Conservation (phyloP, 2,329 filamentous ascomycete species). For the Aspergillus spinulosporus region DNA sequence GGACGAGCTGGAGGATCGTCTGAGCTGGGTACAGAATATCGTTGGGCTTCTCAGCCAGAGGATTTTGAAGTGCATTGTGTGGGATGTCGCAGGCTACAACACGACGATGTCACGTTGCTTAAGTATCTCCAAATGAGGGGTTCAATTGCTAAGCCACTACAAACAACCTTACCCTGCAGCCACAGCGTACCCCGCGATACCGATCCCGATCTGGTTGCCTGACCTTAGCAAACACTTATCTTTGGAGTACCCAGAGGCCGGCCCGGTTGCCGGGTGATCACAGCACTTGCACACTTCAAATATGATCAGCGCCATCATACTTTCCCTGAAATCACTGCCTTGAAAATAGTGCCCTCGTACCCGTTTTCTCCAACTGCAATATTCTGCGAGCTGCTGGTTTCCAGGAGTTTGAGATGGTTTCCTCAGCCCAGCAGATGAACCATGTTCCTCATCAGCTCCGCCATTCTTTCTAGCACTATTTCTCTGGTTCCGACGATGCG, state of each 20-base stretch:
- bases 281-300: not conserved
- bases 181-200: not conserved
- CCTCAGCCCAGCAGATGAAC: not conserved
- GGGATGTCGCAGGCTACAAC: not conserved
- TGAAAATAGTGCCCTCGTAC: not conserved
- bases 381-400: not conserved
- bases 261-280: not conserved
- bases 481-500: no score
- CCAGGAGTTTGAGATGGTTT: not conserved
- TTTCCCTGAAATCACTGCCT: not conserved
- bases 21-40: constrained; percentile 1
- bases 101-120: constrained; percentile 6
- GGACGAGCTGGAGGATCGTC: constrained; percentile 10
- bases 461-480: not conserved
- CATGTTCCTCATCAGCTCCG: not conserved
- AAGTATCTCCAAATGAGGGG: constrained; percentile 13
- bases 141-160: constrained; percentile 9
- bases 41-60: constrained; percentile 1
- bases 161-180: not conserved
- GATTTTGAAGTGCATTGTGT: constrained; percentile 1
- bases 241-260: not conserved
- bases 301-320: not conserved
- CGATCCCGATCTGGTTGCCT: not conserved
- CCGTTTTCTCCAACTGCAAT: not conserved
- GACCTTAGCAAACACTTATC: not conserved